These are phyloP conservation scores for Diaporthe sp. DNA, from an alignment of 2,329 filamentous ascomycete species.

Conservation along the genomic window DNA sequence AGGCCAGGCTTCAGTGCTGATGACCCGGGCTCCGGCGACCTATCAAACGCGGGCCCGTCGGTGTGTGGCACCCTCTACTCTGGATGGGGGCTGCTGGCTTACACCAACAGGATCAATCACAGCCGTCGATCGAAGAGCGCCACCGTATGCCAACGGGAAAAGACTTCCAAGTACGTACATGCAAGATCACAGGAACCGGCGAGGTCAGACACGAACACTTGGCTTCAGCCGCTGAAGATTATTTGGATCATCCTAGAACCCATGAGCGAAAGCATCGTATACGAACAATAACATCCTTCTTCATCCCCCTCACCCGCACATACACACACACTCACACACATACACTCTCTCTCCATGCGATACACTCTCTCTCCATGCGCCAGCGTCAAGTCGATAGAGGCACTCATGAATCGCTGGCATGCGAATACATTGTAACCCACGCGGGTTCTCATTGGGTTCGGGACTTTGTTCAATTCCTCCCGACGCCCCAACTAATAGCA, in stretches of 20 bases:
- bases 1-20: slow-evolving; percentile 31
- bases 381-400: not conserved
- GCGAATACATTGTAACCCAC: not conserved
- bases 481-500: not conserved
- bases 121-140: slow-evolving; percentile 15
- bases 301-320: not conserved
- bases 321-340: not conserved
- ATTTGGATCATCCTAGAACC: not conserved
- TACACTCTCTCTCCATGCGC: not conserved
- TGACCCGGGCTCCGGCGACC: not conserved
- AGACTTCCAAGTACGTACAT: not conserved
- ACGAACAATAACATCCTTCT: not conserved
- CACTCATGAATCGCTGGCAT: not conserved
- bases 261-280: not conserved
- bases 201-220: slow-evolving; percentile 6
- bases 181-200: slow-evolving; percentile 7
- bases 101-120: slow-evolving; percentile 32
- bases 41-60: not conserved
- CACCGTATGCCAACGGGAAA: slow-evolving; percentile 15
- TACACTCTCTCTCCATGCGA: not conserved
- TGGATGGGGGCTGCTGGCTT: slow-evolving; percentile 36
- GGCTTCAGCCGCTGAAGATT: slow-evolving; percentile 23
- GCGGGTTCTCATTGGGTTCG: not conserved
- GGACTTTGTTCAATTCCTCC: not conserved
- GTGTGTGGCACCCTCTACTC: slow-evolving; percentile 24